Evolutionary conservation across 257 asterid species (phyloP).

Genomic region (Linderniella brevidens): DNA sequence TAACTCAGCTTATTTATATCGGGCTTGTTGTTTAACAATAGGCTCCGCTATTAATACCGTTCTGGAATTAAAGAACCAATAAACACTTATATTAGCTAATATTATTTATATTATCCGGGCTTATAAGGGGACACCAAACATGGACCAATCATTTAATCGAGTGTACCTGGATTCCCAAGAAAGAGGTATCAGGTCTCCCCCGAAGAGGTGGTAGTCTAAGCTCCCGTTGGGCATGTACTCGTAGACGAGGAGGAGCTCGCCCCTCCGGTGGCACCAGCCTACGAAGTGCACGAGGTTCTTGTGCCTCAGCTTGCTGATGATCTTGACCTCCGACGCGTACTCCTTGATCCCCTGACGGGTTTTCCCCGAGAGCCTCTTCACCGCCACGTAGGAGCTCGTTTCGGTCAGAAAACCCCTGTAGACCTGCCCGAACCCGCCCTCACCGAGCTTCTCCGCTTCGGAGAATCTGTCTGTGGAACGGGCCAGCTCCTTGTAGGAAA

Average conservation of each 20-base stretch:
- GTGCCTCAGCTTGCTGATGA: constrained; percentile 84
- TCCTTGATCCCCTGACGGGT: constrained; percentile 62
- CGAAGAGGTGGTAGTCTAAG: constrained; percentile 43
- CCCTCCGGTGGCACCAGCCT: constrained; percentile 81
- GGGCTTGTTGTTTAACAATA: no score
- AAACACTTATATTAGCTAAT: no score
- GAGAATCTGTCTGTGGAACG: constrained; percentile 77
- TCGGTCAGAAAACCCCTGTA: constrained; percentile 49
- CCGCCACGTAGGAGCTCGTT: constrained; percentile 37
- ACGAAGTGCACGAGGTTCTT: constrained; percentile 71
- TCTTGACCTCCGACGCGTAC: constrained; percentile 59
- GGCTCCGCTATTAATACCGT: no score
- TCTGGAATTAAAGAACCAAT: no score
- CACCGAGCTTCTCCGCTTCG: constrained; percentile 52
- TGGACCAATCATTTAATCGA: no score
- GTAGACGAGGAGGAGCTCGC: constrained; percentile 74
- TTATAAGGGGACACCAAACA: no score
- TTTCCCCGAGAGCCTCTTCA: constrained; percentile 63
- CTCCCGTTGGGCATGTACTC: constrained; percentile 92
- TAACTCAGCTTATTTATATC: no score
- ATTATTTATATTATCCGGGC: no score
- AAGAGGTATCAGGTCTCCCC: constrained; percentile 24
- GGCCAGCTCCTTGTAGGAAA: constrained; percentile 50
- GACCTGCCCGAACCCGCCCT: constrained; percentile 86
- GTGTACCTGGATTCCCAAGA: constrained; percentile 50